phyloP scores from a whole-genome alignment of 208 protist genomes.

The Leishmania aethiopica region DNA sequence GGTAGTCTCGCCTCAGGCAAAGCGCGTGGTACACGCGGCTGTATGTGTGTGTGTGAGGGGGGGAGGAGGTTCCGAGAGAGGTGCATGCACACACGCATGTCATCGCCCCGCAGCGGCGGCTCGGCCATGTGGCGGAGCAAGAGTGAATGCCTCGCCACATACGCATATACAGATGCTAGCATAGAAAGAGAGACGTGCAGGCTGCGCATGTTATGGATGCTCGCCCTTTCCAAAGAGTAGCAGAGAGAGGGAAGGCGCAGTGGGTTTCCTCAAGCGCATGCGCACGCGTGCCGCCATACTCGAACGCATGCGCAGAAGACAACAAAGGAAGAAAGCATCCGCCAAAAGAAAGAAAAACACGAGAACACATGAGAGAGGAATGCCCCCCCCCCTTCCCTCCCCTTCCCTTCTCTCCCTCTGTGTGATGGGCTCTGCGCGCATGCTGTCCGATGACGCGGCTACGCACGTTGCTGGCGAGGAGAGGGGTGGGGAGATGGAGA shows the following conservation, averaged over 20 bases:
- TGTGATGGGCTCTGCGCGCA: too few relatives aligned
- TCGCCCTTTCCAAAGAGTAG: background rate
- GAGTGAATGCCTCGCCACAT: background rate
- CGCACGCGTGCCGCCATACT: background rate
- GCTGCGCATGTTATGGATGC: background rate
- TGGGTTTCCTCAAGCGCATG: background rate
- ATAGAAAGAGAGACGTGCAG: background rate
- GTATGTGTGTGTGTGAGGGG: background rate
- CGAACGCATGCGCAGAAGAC: background rate
- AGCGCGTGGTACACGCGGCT: background rate
- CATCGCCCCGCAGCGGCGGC: background rate
- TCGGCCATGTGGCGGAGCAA: background rate
- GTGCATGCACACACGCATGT: background rate
- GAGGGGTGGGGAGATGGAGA: background rate
- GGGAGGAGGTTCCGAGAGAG: background rate
- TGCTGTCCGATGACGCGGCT: background rate
- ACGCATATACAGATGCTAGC: background rate
- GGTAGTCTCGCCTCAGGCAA: constrained; percentile 13
- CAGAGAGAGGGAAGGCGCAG: background rate
- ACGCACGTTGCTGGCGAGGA: background rate
- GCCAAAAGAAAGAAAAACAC: background rate
- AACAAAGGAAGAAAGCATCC: background rate
- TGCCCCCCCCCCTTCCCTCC: too few relatives aligned
- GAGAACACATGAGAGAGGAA: too few relatives aligned
- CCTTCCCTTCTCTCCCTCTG: too few relatives aligned